Base-by-base conservation (phyloP, 805 yeast species). In the Brettanomyces bruxellensis region DNA sequence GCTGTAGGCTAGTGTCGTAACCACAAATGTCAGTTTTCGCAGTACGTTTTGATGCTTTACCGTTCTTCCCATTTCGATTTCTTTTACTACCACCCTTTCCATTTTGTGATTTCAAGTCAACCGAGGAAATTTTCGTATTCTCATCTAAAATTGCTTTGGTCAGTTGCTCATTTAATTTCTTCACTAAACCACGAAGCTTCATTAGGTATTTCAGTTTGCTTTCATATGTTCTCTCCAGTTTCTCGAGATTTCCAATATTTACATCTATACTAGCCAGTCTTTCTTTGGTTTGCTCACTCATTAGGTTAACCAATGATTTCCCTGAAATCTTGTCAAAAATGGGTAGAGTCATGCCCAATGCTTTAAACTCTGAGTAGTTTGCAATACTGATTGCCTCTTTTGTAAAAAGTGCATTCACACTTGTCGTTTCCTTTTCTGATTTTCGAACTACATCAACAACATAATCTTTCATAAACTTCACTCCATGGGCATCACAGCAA, bases 401-500 rank as follows among this genome's bases (percentile, higher is more conserved):
- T 18, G 38, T n/a, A 18, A 35, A 8, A 6, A 12, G 23, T n/a
- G n/a, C 23, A 18, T 12, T 18, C n/a, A 35, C 14, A 3, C 13
- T n/a, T 22, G 35, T 42, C n/a, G 36, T 51, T 8, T 46, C 47
- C n/a, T 38, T 48, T 1, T 50, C 42, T 3, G 37, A 13, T 7
- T 25, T 37, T 4, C 46, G 50, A 41, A 55, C 53, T 36, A 49
- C 50, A 6, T 45, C 34, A 23, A 63, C 34, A 25, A 73, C 47
- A 39, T 56, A 49, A 24, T 52, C 49, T 41, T 54, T 57, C 62
- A 76, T 65, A 51, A 62, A 82, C 49, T 49, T 48, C 41, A 57
- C 44, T 34, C 95, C 96, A 62, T 90, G 95, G 25, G 76, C 85
- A 22, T 71, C 73, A 13, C 78, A 65, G 59, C 97, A 89, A 59